A percentile compares a stretch with the other conserved stretches of the same genome.
Conservation (phyloP, 305 asterid species). For the Fraxinus greggii region DNA sequence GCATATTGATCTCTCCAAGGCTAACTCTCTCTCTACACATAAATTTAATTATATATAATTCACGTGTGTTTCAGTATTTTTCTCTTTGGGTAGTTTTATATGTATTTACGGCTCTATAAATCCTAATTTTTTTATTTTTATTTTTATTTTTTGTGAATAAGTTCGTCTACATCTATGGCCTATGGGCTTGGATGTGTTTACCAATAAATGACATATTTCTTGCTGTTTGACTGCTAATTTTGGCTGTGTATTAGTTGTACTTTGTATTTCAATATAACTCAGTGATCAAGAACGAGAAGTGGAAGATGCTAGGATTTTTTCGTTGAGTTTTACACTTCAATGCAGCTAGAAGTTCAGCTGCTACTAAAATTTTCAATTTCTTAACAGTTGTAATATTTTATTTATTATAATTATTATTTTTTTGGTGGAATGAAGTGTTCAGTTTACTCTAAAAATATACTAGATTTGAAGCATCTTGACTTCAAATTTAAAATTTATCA, state of each 20-base stretch:
- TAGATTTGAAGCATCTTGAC: not conserved
- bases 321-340: not conserved
- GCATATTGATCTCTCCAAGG: slow-evolving; percentile 86
- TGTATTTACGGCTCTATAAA: not conserved
- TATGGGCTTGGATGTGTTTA: not conserved
- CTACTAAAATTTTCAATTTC: not conserved
- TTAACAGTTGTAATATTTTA: not conserved
- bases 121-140: not conserved
- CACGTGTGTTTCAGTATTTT: not conserved
- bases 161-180: not conserved
- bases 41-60: not conserved
- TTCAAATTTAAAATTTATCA: not conserved
- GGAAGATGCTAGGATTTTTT: not conserved
- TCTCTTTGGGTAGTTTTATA: not conserved
- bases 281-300: not conserved
- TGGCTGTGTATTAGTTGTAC: not conserved
- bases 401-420: no score
- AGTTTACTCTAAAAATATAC: not conserved
- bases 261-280: not conserved
- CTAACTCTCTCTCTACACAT: slow-evolving; percentile 14
- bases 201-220: not conserved
- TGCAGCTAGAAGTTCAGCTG: not conserved
- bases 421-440: not conserved
- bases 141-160: not conserved
- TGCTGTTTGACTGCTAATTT: not conserved